A percentile compares a stretch with the other conserved stretches of the same genome.
Evolutionary conservation across 495 filamentous ascomycete genomes (phyloP).

Genomic region (Bryoglossum gracile): DNA sequence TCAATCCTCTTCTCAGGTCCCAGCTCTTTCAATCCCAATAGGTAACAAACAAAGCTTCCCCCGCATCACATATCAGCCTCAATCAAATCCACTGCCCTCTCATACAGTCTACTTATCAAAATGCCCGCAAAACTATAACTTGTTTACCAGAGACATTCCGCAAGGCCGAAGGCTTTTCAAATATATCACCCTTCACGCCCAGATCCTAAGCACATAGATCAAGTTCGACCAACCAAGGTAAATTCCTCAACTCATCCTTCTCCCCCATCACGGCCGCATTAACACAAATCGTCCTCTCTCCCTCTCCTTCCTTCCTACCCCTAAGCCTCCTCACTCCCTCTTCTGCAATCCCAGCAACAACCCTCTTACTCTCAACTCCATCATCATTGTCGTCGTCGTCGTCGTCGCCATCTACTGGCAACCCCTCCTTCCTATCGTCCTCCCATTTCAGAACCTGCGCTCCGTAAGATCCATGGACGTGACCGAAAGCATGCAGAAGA

Average conservation of each 20-base stretch:
- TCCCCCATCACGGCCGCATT: slow-evolving; percentile 53
- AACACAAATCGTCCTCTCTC: slow-evolving; percentile 58
- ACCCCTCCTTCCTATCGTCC: neutral
- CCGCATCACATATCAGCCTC: too few species aligned
- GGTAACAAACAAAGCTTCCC: too few species aligned
- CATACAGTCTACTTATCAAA: too few species aligned
- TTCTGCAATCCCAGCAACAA: slow-evolving; percentile 33
- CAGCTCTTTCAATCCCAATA: too few species aligned
- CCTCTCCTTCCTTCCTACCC: slow-evolving; percentile 31
- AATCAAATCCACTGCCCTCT: too few species aligned
- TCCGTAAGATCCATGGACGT: slow-evolving; percentile 72
- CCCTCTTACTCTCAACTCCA: slow-evolving; percentile 27
- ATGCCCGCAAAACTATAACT: too few species aligned
- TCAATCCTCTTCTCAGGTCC: too few species aligned
- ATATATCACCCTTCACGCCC: too few species aligned
- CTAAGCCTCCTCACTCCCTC: slow-evolving; percentile 30
- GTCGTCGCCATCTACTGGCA: slow-evolving; percentile 13
- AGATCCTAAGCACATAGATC: neutral
- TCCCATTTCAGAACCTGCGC: slow-evolving; percentile 51
- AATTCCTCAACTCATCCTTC: neutral
- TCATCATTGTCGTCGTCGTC: slow-evolving; percentile 15
- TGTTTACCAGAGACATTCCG: too few species aligned
- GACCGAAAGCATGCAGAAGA: slow-evolving; percentile 60
- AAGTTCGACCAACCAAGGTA: slow-evolving; percentile 1
- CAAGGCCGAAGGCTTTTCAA: too few species aligned